phyloP scores from a whole-genome alignment of 1,284 basidiomycete genomes.

The Fomitopsis betulina region DNA sequence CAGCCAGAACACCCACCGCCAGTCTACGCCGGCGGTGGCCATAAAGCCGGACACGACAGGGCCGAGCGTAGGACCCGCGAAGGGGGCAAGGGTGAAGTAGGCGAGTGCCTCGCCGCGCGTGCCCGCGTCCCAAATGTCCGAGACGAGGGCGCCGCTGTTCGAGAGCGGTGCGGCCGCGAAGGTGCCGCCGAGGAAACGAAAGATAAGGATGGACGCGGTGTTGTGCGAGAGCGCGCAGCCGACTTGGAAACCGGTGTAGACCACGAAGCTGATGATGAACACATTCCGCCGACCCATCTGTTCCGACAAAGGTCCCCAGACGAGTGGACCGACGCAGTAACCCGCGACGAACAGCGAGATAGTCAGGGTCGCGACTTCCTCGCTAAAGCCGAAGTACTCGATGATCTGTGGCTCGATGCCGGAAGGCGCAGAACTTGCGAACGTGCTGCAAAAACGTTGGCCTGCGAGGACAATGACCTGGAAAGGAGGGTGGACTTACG shows the following conservation, averaged over 20 bases:
- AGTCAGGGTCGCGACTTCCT: slow-evolving; percentile 40
- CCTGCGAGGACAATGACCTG: too few species aligned
- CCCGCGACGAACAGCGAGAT: slow-evolving; percentile 42
- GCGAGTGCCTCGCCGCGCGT: slow-evolving; percentile 32
- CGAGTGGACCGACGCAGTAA: slow-evolving; percentile 50
- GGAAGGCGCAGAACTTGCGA: slow-evolving; percentile 56
- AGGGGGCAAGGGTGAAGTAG: slow-evolving; percentile 52
- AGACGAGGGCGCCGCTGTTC: slow-evolving; percentile 29
- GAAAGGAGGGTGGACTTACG: slow-evolving; percentile 30
- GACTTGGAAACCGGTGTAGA: slow-evolving; percentile 27
- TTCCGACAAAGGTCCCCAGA: slow-evolving; percentile 61
- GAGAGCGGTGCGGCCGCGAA: slow-evolving; percentile 29
- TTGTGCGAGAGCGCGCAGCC: slow-evolving; percentile 27
- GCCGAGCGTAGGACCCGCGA: slow-evolving; percentile 67
- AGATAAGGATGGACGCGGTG: slow-evolving; percentile 26
- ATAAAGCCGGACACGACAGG: slow-evolving; percentile 65
- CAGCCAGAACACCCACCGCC: slow-evolving; percentile 79
- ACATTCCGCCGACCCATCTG: slow-evolving; percentile 59
- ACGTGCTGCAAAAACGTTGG: slow-evolving; percentile 38
- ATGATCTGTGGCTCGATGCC: slow-evolving; percentile 43
- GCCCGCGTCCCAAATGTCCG: slow-evolving; percentile 32
- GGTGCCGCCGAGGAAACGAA: slow-evolving; percentile 28
- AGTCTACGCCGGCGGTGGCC: slow-evolving; percentile 43
- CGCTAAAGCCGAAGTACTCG: slow-evolving; percentile 47
- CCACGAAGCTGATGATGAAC: slow-evolving; percentile 45